Evolutionary conservation across 345 rosid species (phyloP).

Genomic region (Eucalyptus rudis): DNA sequence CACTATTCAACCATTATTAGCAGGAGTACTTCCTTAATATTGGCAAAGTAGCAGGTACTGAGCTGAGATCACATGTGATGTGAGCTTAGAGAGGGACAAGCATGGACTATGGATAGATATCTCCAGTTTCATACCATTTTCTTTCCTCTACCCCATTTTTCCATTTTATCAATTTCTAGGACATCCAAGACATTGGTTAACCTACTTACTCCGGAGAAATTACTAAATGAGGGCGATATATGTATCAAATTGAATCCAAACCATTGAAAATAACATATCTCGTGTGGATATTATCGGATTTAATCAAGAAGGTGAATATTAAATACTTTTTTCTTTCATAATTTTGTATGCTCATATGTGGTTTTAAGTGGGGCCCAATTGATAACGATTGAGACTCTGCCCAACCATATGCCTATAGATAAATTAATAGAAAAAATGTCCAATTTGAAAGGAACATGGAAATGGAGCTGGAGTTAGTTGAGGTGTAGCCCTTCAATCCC

Average conservation of each 20-base stretch:
- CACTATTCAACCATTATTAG: background rate
- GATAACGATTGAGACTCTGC: background rate
- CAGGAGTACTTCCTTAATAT: background rate
- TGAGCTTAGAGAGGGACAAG: background rate
- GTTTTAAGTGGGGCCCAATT: background rate
- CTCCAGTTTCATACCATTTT: background rate
- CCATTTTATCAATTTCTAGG: background rate
- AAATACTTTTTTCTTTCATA: background rate
- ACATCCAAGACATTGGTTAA: background rate
- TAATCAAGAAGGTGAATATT: background rate
- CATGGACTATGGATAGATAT: background rate
- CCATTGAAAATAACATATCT: background rate
- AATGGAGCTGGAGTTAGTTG: background rate
- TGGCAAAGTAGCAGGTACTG: background rate
- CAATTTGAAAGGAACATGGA: background rate
- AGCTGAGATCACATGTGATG: background rate
- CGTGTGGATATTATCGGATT: accelerated
- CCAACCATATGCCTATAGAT: background rate
- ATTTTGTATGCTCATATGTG: background rate
- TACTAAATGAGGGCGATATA: background rate
- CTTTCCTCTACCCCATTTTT: background rate
- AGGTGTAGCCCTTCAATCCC: background rate
- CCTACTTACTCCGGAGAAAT: background rate
- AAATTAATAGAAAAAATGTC: background rate
- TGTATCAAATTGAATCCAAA: background rate